A percentile compares a stretch with the other conserved stretches of the same genome.
Evolutionary conservation across 805 yeast species (phyloP).

Genomic region (Lipomyces kockii): DNA sequence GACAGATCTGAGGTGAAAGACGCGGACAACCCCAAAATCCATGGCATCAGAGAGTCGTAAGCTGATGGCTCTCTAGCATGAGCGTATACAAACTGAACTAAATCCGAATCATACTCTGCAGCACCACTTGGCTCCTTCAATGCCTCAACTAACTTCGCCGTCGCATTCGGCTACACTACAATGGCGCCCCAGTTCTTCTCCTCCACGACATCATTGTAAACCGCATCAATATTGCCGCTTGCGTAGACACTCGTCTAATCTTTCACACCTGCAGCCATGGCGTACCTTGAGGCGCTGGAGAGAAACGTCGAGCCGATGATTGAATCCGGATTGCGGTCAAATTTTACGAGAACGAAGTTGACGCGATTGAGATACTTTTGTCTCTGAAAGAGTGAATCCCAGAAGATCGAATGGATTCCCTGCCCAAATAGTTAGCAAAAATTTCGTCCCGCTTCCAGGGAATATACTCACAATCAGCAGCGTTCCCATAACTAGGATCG

Average conservation of each 20-base stretch:
- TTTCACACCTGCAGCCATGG: slow-evolving; percentile 39
- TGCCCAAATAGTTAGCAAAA: neutral
- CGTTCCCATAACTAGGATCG: slow-evolving; percentile 17
- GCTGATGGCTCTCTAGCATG: slow-evolving; percentile 66
- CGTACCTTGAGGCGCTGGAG: slow-evolving; percentile 22
- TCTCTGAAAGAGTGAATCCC: slow-evolving; percentile 55
- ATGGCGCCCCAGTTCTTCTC: slow-evolving; percentile 67
- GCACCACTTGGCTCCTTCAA: slow-evolving; percentile 45
- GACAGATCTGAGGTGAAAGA: slow-evolving; percentile 27
- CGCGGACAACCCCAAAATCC: slow-evolving; percentile 48
- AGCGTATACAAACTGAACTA: slow-evolving; percentile 57
- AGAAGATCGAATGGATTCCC: slow-evolving; percentile 52
- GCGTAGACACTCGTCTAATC: slow-evolving; percentile 39
- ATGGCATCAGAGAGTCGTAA: slow-evolving; percentile 55
- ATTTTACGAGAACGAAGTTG: slow-evolving; percentile 49
- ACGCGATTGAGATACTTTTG: slow-evolving; percentile 40
- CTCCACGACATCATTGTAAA: slow-evolving; percentile 52
- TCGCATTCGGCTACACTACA: slow-evolving; percentile 57
- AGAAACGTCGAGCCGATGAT: slow-evolving; percentile 45
- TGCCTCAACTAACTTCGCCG: slow-evolving; percentile 49
- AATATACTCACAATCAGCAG: slow-evolving; percentile 12
- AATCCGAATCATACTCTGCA: slow-evolving; percentile 42
- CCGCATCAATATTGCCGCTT: slow-evolving; percentile 46
- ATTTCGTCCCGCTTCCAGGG: neutral
- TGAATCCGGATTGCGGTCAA: slow-evolving; percentile 46